These are phyloP conservation scores for Pseudogymnoascus sp. DNA, from an alignment of 2,329 filamentous ascomycete species.

Conservation along the genomic window DNA sequence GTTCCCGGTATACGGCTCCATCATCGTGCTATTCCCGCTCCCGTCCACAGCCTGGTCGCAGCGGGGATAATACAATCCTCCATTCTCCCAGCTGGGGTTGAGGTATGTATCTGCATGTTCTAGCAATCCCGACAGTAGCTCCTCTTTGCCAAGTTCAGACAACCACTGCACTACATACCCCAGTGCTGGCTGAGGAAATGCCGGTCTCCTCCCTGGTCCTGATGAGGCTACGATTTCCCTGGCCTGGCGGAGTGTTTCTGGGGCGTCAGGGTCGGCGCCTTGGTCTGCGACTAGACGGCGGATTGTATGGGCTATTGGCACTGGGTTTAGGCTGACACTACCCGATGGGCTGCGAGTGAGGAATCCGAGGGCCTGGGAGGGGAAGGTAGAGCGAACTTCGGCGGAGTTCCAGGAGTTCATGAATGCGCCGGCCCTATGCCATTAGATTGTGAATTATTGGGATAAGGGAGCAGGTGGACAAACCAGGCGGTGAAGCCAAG, in stretches of 20 bases:
- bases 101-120: slow-evolving; percentile 24
- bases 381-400: slow-evolving; percentile 23
- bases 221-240: neutral
- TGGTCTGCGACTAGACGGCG: slow-evolving; percentile 14
- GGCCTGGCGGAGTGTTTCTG: neutral
- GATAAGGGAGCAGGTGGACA: slow-evolving; percentile 14
- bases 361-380: slow-evolving; percentile 21
- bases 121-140: slow-evolving; percentile 19
- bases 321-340: slow-evolving; percentile 19
- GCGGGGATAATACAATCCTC: slow-evolving; percentile 29
- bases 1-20: slow-evolving; percentile 32
- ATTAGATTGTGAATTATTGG: neutral
- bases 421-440: slow-evolving; percentile 25
- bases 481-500: slow-evolving; percentile 26
- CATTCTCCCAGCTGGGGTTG: slow-evolving; percentile 27
- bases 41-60: slow-evolving; percentile 21
- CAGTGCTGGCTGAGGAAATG: slow-evolving; percentile 17
- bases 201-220: neutral
- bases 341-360: slow-evolving; percentile 21
- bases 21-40: slow-evolving; percentile 20
- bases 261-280: slow-evolving; percentile 13
- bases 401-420: slow-evolving; percentile 32
- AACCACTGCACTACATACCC: slow-evolving; percentile 28
- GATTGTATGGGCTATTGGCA: slow-evolving; percentile 21
- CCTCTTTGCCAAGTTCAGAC: slow-evolving; percentile 27